Percentiles rank a stretch among this genome's conserved stretches.
Conservation (phyloP, 768 basidiomycete species). For the Naematelia encephala region DNA sequence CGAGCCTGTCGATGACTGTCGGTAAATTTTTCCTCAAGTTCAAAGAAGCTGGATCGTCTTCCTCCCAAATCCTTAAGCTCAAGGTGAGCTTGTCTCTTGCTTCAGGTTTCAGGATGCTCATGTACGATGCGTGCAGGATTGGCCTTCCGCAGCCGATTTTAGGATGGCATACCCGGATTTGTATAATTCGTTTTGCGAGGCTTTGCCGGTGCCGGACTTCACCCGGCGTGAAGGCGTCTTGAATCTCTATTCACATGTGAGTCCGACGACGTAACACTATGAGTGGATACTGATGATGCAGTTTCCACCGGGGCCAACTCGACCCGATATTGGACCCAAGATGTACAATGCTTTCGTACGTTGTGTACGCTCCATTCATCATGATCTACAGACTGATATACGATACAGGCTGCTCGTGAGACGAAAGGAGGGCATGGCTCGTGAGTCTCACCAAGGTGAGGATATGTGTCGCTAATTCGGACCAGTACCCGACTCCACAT, state of each 20-base stretch:
- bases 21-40: slow-evolving; percentile 76
- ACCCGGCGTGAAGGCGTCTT: slow-evolving; percentile 84
- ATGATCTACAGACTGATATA: slow-evolving; percentile 5
- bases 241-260: slow-evolving; percentile 84
- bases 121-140: slow-evolving; percentile 60
- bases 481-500: slow-evolving; percentile 74
- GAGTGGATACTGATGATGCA: slow-evolving; percentile 1
- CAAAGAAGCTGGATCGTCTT: slow-evolving; percentile 62
- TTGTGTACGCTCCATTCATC: background rate
- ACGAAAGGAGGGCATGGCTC: slow-evolving; percentile 70
- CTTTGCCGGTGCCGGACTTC: slow-evolving; percentile 83
- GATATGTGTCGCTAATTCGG: background rate
- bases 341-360: slow-evolving; percentile 79
- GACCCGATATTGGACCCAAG: slow-evolving; percentile 67
- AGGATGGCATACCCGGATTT: slow-evolving; percentile 75
- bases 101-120: background rate
- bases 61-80: slow-evolving; percentile 60
- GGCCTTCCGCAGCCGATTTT: slow-evolving; percentile 87
- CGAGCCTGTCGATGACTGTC: slow-evolving; percentile 63
- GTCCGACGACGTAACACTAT: slow-evolving; percentile 3
- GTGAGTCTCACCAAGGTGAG: slow-evolving; percentile 15
- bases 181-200: slow-evolving; percentile 76
- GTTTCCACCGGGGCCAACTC: slow-evolving; percentile 28
- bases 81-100: slow-evolving; percentile 58
- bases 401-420: slow-evolving; percentile 60